Base-by-base conservation (phyloP, 768 basidiomycete species). In the Auriscalpium vulgare region DNA sequence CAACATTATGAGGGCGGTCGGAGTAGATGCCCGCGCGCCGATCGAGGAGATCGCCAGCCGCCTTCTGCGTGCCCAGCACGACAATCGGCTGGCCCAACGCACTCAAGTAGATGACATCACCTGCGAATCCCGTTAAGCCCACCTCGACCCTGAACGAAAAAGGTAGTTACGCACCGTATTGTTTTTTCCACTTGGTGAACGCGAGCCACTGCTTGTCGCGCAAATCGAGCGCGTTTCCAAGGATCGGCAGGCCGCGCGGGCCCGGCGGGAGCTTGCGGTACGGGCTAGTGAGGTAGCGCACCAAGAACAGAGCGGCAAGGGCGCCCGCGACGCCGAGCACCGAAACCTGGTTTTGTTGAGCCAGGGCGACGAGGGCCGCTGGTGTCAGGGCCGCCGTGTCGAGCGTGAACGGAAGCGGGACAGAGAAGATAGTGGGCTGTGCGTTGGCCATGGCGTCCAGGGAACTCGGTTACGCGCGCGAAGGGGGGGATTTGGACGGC, bases 231-330 rank as follows among this genome's bases (percentile, higher is more conserved):
- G 47, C 17, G 43, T 56, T 59, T 2, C 55, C 54, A 37, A 56
- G 45, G 36, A 59, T 43, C 3, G 55, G 58, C 8, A 55, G 56
- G 35, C 57, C 54, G 11, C 54, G 44, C 6, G 57, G 57, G 6
- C 53, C 53, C 2, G 35, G 53, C 34, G 53, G 53, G 5, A 54
- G 34, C 37, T 54, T 53, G 10, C 53, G 46, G 29, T 45, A 54
- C 16, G 56, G 56, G 29, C 54, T 58, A 5, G 53, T 11, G 16
- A 55, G 1, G 48, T 52, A 52, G 46, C 36, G 58, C 21, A 36
- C 50, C 1, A 29, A 3, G 5, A 10, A 47, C 10, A 51, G 23
- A 43, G 40, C 13, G 40, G 40, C 40, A 17, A 43, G 13, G 13
- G 40, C 17, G 17, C 14, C 40, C 17, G 40, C 40, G 14, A 43